Percentiles rank a stretch among this genome's conserved stretches.
These are phyloP conservation scores for Poterioochromonas sp. DNA, from an alignment of 352 stramenopile genomes.

Conservation along the genomic window DNA sequence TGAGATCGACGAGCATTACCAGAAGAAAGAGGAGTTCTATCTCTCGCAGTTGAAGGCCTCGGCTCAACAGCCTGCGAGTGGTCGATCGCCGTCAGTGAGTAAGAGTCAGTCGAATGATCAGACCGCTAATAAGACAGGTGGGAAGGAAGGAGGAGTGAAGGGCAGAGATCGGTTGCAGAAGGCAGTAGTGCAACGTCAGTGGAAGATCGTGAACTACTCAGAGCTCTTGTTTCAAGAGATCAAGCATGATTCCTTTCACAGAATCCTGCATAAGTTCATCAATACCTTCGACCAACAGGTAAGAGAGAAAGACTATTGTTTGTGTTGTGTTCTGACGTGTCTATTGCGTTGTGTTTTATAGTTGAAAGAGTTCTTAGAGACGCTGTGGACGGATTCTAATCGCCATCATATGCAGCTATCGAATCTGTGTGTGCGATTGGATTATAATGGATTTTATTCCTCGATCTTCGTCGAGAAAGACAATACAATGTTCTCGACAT, in stretches of 20 bases:
- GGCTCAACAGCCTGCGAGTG: background rate
- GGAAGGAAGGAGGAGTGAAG: background rate
- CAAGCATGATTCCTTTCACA: slow-evolving; percentile 37
- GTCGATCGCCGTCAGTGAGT: too few relatives aligned
- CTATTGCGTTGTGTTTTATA: slow-evolving; percentile 55
- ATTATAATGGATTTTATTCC: slow-evolving; percentile 64
- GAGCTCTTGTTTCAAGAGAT: slow-evolving; percentile 34
- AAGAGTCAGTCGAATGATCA: background rate
- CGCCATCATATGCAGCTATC: slow-evolving; percentile 56
- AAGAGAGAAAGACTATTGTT: background rate
- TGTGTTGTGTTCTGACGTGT: background rate
- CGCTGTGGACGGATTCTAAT: slow-evolving; percentile 68
- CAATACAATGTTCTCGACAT: too few relatives aligned
- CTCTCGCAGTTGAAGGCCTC: background rate
- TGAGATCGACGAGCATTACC: background rate
- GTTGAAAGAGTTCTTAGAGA: slow-evolving; percentile 71
- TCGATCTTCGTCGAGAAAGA: background rate
- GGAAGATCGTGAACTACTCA: slow-evolving; percentile 31
- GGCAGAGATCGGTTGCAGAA: background rate
- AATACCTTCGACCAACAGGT: slow-evolving; percentile 18
- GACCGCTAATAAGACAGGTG: background rate
- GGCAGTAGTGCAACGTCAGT: slow-evolving; percentile 16
- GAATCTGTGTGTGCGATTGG: slow-evolving; percentile 61
- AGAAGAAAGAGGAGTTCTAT: slow-evolving; percentile 22
- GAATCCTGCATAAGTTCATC: slow-evolving; percentile 36